Evolutionary conservation across 768 basidiomycete species (phyloP).

Genomic region (Boletus pseudo-olivaceus): DNA sequence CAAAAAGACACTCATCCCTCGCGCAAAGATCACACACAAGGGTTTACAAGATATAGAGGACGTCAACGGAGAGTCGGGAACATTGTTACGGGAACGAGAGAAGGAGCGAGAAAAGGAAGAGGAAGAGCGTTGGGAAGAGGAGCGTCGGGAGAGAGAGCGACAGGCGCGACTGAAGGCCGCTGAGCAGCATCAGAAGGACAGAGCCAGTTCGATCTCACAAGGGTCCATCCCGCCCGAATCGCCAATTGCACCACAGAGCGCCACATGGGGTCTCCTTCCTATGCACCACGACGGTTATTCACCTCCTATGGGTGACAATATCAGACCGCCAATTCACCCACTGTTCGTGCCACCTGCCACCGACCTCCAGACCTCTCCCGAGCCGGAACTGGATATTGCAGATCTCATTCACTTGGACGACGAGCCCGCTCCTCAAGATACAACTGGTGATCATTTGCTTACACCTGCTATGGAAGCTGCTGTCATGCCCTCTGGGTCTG

Average conservation of each 20-base stretch:
- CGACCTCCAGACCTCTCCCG: constrained; percentile 39
- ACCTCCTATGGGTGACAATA: constrained; percentile 21
- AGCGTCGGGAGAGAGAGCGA: constrained; percentile 68
- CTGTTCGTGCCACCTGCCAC: constrained; percentile 37
- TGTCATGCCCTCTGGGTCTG: constrained; percentile 4
- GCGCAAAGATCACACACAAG: constrained; percentile 91
- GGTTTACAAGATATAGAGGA: constrained; percentile 89
- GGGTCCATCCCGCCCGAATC: constrained; percentile 73
- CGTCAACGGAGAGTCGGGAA: constrained; percentile 50
- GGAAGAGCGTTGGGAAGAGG: constrained; percentile 54
- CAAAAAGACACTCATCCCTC: constrained; percentile 56
- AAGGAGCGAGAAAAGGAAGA: constrained; percentile 60
- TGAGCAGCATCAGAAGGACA: constrained; percentile 41
- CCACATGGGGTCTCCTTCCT: constrained; percentile 61
- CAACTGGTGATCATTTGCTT: constrained; percentile 18
- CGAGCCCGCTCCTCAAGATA: constrained; percentile 41
- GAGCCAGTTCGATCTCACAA: constrained; percentile 43
- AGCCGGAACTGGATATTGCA: constrained; percentile 67
- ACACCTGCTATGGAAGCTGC: constrained; percentile 17
- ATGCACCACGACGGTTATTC: constrained; percentile 29
- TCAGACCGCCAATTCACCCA: constrained; percentile 31
- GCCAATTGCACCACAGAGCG: constrained; percentile 45
- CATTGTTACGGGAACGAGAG: constrained; percentile 44
- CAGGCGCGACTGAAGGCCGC: constrained; percentile 56
- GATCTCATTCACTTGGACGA: constrained; percentile 80